phyloP scores from a whole-genome alignment of 2,329 filamentous ascomycete genomes.

The Fusarium agapanthi region DNA sequence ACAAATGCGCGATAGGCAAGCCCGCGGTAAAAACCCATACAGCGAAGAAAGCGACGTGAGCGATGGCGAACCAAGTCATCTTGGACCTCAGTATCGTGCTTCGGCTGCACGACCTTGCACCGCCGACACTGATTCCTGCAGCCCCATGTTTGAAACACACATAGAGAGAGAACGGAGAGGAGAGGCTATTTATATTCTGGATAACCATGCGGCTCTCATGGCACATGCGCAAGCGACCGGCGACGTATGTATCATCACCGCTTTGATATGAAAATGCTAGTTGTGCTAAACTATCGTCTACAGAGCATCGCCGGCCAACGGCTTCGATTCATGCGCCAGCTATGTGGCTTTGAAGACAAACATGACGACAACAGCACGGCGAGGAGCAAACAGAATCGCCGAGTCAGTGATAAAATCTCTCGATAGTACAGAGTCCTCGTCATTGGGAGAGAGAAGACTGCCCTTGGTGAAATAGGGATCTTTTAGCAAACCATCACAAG shows the following conservation, averaged over 20 bases:
- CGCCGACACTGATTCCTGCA: background rate
- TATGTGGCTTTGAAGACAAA: conserved; percentile 59
- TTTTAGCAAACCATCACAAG: background rate
- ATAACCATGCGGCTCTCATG: conserved; percentile 66
- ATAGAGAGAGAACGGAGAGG: conserved; percentile 54
- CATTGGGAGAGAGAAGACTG: background rate
- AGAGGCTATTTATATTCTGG: conserved; percentile 63
- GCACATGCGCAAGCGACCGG: conserved; percentile 64
- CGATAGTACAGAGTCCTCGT: conserved; percentile 9
- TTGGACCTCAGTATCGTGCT: conserved; percentile 15
- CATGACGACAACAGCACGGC: background rate
- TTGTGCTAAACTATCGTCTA: background rate
- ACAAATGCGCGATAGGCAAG: conserved; percentile 66
- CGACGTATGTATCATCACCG: conserved; percentile 55
- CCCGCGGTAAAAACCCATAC: conserved; percentile 66
- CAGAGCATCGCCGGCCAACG: conserved; percentile 66
- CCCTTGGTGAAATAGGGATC: background rate
- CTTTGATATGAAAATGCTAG: background rate
- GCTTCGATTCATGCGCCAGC: conserved; percentile 63
- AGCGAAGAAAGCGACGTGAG: conserved; percentile 37
- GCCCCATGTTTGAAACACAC: conserved; percentile 50
- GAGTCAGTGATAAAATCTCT: conserved; percentile 23
- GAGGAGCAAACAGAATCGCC: conserved; percentile 21
- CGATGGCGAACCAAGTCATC: conserved; percentile 29
- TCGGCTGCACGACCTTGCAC: background rate